A percentile compares a stretch with the other conserved stretches of the same genome.
These are phyloP conservation scores for Penicillium ochrochloron DNA, from an alignment of 495 filamentous ascomycete species.

Conservation along the genomic window DNA sequence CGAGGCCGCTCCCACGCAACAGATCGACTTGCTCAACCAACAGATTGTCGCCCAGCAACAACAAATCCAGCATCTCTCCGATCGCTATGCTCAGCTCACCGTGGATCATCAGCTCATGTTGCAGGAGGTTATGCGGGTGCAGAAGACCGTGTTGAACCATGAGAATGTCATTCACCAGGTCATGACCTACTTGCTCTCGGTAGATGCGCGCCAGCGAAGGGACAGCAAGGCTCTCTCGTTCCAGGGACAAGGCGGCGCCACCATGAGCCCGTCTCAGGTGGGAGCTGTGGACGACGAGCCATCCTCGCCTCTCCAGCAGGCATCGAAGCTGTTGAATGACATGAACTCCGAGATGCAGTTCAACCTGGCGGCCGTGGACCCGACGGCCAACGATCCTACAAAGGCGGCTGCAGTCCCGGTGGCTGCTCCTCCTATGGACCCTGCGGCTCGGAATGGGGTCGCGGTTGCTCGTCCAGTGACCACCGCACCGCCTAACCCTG, in stretches of 20 bases:
- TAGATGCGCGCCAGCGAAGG: conserved; percentile 67
- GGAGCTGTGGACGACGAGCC: conserved; percentile 67
- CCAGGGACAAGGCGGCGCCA: conserved; percentile 42
- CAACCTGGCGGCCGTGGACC: conserved; percentile 74
- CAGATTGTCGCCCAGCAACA: conserved; percentile 90
- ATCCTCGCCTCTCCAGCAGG: conserved; percentile 82
- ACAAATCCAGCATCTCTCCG: conserved; percentile 83
- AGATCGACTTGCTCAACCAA: conserved; percentile 86
- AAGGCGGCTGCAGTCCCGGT: conserved; percentile 52
- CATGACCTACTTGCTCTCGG: conserved; percentile 69
- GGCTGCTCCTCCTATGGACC: conserved; percentile 52
- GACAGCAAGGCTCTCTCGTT: conserved; percentile 62
- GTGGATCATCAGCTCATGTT: conserved; percentile 86
- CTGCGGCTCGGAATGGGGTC: conserved; percentile 42
- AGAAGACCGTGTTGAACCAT: conserved; percentile 87
- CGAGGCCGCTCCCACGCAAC: conserved; percentile 80
- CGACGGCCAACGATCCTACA: conserved; percentile 69
- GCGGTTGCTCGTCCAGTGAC: conserved; percentile 42
- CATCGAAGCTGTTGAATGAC: conserved; percentile 84
- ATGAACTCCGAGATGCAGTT: conserved; percentile 79
- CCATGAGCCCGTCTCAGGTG: conserved; percentile 49
- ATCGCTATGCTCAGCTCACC: conserved; percentile 81
- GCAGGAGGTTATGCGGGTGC: conserved; percentile 83
- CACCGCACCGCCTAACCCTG: conserved; percentile 52
- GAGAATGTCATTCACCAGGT: conserved; percentile 76